A percentile compares a stretch with the other conserved stretches of the same genome.
Evolutionary conservation across 257 asterid species (phyloP).

Genomic region (Gynochthodes officinalis): DNA sequence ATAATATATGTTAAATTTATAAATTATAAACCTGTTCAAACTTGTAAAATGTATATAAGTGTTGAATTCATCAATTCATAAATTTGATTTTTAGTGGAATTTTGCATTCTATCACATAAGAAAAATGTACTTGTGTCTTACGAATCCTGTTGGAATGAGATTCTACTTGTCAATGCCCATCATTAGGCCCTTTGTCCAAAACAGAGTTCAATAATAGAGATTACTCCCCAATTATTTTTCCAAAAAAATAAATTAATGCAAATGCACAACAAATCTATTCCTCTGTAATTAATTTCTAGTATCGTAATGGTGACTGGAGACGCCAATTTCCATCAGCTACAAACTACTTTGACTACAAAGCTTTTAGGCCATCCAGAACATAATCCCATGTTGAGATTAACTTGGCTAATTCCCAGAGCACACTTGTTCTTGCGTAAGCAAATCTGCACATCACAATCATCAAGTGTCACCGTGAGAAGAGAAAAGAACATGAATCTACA

Average conservation of each 20-base stretch:
- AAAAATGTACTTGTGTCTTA: no score
- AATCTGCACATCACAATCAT: conserved; percentile 35
- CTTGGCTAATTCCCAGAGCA: conserved; percentile 29
- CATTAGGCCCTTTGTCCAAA: no score
- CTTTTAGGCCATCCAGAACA: conserved; percentile 44
- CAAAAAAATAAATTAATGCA: background rate
- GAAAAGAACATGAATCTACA: background rate
- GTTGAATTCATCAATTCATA: no score
- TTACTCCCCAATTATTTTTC: background rate
- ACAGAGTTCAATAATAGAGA: no score
- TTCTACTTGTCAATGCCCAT: no score
- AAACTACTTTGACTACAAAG: conserved; percentile 56
- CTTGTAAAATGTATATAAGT: no score
- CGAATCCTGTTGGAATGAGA: no score
- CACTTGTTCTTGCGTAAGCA: conserved; percentile 56
- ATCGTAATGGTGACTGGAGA: background rate
- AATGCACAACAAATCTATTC: background rate
- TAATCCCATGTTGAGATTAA: conserved; percentile 37
- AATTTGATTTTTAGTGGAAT: no score
- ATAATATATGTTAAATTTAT: no score
- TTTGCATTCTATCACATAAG: no score
- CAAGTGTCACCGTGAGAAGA: background rate
- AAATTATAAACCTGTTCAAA: no score
- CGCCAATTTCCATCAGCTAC: conserved; percentile 27
- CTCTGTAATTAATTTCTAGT: background rate